Evolutionary conservation across 2,329 filamentous ascomycete genomes (phyloP).

Genomic region (Talaromyces sp.): DNA sequence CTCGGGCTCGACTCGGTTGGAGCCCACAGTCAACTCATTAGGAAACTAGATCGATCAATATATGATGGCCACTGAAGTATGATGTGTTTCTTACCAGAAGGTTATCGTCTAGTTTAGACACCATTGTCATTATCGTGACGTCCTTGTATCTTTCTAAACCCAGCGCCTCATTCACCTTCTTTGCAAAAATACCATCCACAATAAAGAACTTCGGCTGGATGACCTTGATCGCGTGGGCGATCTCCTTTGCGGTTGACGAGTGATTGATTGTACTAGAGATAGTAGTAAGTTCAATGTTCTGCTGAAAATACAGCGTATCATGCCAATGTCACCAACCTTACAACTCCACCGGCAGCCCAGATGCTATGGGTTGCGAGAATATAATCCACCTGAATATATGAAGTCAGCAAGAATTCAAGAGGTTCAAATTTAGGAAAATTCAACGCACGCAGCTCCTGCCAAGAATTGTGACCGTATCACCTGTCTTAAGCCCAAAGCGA

Average conservation of each 20-base stretch:
- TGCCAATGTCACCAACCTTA: conserved; percentile 5
- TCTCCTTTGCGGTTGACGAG: conserved; percentile 6
- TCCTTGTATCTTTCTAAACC: background rate
- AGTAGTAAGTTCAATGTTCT: background rate
- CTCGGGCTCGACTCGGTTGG: conserved; percentile 2
- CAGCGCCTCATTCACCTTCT: background rate
- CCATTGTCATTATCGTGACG: conserved; percentile 3
- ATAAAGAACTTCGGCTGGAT: conserved; percentile 8
- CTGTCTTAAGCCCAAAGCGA: conserved; percentile 2
- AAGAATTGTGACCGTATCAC: conserved; percentile 16
- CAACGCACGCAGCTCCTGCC: background rate
- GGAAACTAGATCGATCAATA: background rate
- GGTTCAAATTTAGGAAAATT: background rate
- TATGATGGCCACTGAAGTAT: background rate
- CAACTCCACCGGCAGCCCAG: conserved; percentile 19
- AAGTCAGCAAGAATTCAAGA: background rate
- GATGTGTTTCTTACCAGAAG: background rate
- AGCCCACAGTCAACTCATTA: background rate
- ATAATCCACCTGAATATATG: conserved; percentile 15
- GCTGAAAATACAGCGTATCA: too few species aligned
- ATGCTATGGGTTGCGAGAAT: conserved; percentile 13
- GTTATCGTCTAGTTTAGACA: conserved; percentile 2
- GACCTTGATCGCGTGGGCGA: conserved; percentile 14
- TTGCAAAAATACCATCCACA: background rate
- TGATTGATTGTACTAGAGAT: conserved; percentile 18